Evolutionary conservation across 2,329 filamentous ascomycete genomes (phyloP).

Genomic region (Cyclaneusma minus): DNA sequence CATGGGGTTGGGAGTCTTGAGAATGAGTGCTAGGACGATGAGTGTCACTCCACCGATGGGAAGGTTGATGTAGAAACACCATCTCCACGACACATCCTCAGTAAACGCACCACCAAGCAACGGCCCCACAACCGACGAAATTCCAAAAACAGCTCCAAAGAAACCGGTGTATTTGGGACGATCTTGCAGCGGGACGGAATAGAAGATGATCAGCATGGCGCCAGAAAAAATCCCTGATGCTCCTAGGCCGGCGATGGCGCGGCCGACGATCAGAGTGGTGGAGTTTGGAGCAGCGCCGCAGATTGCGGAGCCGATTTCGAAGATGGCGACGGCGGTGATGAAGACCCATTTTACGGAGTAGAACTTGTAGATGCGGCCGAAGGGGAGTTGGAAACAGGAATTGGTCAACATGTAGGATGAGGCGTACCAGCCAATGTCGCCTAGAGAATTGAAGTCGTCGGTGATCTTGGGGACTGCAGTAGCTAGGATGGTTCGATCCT

Average conservation of each 20-base stretch:
- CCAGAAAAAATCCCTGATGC: constrained; percentile 18
- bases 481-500: constrained; percentile 20
- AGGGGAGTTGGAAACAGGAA: constrained; percentile 18
- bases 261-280: constrained; percentile 19
- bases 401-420: constrained; percentile 22
- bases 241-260: constrained; percentile 19
- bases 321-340: constrained; percentile 16
- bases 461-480: constrained; percentile 28
- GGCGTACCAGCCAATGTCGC: constrained; percentile 25
- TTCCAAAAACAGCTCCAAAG: constrained; percentile 19
- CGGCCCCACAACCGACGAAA: constrained; percentile 18
- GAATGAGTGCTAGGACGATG: constrained; percentile 8
- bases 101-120: constrained; percentile 27
- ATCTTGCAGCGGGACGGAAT: constrained; percentile 14
- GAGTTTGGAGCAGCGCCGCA: constrained; percentile 20
- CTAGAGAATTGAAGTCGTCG: constrained; percentile 21
- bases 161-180: constrained; percentile 15
- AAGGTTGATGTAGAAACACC: constrained; percentile 23
- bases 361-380: constrained; percentile 18
- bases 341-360: constrained; percentile 17
- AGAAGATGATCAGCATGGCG: constrained; percentile 14
- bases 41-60: constrained; percentile 15
- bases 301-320: constrained; percentile 19
- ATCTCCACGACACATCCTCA: constrained; percentile 18
- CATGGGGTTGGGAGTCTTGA: constrained; percentile 5